These are phyloP conservation scores for Ilyonectria mors-panacis DNA, from an alignment of 2,329 filamentous ascomycete species.

Conservation along the genomic window DNA sequence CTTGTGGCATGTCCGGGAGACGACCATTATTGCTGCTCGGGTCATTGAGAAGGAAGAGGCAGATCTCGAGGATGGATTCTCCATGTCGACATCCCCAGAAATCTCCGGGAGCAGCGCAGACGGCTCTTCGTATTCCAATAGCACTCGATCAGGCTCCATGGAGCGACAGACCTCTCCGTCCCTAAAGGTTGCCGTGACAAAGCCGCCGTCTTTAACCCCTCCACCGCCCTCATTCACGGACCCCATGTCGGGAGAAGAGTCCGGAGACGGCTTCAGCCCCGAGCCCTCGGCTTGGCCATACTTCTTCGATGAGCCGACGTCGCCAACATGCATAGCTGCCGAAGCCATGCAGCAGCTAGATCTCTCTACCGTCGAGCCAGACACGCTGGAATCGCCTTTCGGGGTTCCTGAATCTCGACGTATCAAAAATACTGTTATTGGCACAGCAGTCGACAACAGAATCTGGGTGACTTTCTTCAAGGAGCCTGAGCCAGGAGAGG, in stretches of 20 bases:
- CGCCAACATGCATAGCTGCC: conserved; percentile 32
- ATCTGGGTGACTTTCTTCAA: conserved; percentile 51
- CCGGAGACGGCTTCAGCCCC: conserved; percentile 3
- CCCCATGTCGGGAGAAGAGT: conserved; percentile 21
- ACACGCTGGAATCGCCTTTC: conserved; percentile 46
- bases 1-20: conserved; percentile 55
- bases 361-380: conserved; percentile 18
- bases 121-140: background rate
- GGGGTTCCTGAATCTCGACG: conserved; percentile 45
- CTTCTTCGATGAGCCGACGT: conserved; percentile 20
- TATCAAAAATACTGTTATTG: conserved; percentile 52
- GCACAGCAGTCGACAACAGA: conserved; percentile 41
- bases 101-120: background rate
- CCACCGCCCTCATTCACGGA: conserved; percentile 38
- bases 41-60: conserved; percentile 57
- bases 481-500: conserved; percentile 41
- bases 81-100: background rate
- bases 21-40: conserved; percentile 52
- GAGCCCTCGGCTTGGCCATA: conserved; percentile 20
- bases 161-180: background rate
- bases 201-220: conserved; percentile 26
- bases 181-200: conserved; percentile 30
- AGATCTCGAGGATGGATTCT: background rate
- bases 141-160: background rate
- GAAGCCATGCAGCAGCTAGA: conserved; percentile 39